Evolutionary conservation across 495 filamentous ascomycete genomes (phyloP).

Genomic region (Chlorociboria aeruginascens): DNA sequence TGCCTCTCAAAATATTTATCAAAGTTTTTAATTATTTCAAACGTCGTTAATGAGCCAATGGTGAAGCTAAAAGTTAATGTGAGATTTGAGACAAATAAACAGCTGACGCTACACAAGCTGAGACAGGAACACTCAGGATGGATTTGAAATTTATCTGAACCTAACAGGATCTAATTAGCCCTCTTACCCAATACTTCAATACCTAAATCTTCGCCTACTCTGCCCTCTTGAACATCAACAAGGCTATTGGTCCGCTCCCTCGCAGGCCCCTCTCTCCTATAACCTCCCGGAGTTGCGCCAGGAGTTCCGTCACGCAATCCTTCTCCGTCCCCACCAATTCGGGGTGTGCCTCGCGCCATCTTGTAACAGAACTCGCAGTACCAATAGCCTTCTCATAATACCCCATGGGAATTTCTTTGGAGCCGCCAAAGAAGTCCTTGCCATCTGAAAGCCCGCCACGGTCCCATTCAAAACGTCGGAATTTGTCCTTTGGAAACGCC

Average conservation of each 20-base stretch:
- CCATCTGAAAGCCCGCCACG: neutral
- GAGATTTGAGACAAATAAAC: neutral
- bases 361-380: constrained; percentile 6
- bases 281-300: neutral
- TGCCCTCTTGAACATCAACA: constrained; percentile 14
- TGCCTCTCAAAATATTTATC: too few relatives aligned
- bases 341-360: constrained; percentile 12
- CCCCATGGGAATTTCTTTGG: constrained; percentile 2
- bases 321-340: constrained; percentile 5
- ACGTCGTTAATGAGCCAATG: too few relatives aligned
- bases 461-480: neutral
- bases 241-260: neutral
- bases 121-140: neutral
- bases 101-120: neutral
- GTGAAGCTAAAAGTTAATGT: neutral
- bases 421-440: constrained; percentile 6
- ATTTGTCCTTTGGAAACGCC: neutral
- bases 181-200: too few relatives aligned
- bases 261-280: constrained; percentile 6
- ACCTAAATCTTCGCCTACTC: neutral
- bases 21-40: too few relatives aligned
- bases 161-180: too few relatives aligned
- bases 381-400: constrained; percentile 1
- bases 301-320: constrained; percentile 5
- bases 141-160: neutral